Percentiles rank a stretch among this genome's conserved stretches.
These are phyloP conservation scores for Penicillium sp. DNA, from an alignment of 2,329 filamentous ascomycete species.

Conservation along the genomic window DNA sequence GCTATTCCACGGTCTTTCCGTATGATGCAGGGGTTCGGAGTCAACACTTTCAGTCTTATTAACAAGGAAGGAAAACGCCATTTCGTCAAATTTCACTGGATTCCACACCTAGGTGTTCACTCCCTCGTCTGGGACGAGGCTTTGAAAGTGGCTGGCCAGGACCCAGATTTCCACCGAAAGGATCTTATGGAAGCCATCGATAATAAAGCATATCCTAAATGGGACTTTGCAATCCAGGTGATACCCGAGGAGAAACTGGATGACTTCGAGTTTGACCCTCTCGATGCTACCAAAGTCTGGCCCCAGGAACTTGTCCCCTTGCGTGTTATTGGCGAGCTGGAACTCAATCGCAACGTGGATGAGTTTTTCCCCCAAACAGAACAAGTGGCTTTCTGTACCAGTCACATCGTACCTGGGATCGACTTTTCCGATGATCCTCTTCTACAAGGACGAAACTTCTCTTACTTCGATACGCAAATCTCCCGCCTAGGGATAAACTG, in stretches of 20 bases:
- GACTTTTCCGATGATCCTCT: constrained; percentile 74
- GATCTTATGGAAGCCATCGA: constrained; percentile 73
- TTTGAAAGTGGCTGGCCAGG: constrained; percentile 67
- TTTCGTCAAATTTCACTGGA: constrained; percentile 77
- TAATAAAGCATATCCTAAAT: constrained; percentile 66
- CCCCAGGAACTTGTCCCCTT: constrained; percentile 73
- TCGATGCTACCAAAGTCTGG: constrained; percentile 84
- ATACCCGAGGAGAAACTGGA: constrained; percentile 68
- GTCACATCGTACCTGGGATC: constrained; percentile 73
- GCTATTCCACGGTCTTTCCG: constrained; percentile 69
- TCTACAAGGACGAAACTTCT: constrained; percentile 68
- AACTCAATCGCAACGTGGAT: constrained; percentile 74
- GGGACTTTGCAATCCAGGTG: constrained; percentile 79
- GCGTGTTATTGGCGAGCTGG: constrained; percentile 72
- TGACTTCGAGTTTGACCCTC: constrained; percentile 78
- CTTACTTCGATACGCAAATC: constrained; percentile 50
- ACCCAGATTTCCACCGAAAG: constrained; percentile 78
- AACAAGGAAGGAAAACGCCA: constrained; percentile 65
- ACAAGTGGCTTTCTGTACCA: constrained; percentile 78
- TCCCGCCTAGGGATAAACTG: constrained; percentile 66
- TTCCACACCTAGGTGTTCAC: constrained; percentile 69
- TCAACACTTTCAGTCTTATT: constrained; percentile 70
- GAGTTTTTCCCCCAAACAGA: constrained; percentile 81
- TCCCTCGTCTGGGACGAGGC: constrained; percentile 74
- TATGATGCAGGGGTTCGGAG: constrained; percentile 84